Percentiles rank a stretch among this genome's conserved stretches.
Evolutionary conservation across 176 grass and related monocot genomes (phyloP).

Genomic region (Elymus sibiricus): DNA sequence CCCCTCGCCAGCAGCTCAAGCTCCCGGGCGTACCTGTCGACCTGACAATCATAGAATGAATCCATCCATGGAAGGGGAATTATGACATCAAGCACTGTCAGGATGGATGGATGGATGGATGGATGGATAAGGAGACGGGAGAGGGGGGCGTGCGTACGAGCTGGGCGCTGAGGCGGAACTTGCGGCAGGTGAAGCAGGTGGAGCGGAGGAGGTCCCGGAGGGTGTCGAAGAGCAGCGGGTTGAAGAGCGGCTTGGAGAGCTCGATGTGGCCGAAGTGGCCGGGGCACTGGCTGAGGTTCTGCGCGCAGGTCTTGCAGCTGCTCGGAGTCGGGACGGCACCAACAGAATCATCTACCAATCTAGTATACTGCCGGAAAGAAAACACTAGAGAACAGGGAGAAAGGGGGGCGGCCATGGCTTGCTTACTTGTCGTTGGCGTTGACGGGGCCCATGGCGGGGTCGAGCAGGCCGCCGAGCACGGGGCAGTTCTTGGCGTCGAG

Average conservation of each 20-base stretch:
- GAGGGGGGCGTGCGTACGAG: slow-evolving; percentile 33
- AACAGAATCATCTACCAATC: background rate
- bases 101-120: too few relatives aligned
- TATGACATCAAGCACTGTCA: too few relatives aligned
- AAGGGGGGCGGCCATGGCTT: background rate
- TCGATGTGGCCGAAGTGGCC: slow-evolving; percentile 96
- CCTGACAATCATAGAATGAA: slow-evolving; percentile 34
- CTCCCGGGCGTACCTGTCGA: slow-evolving; percentile 47
- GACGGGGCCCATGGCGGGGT: slow-evolving; percentile 77
- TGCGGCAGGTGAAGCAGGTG: slow-evolving; percentile 79
- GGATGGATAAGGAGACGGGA: background rate
- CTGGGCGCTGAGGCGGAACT: slow-evolving; percentile 51
- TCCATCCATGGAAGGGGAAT: background rate
- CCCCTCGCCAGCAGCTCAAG: slow-evolving; percentile 65
- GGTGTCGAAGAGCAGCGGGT: slow-evolving; percentile 67
- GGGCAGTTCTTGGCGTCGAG: slow-evolving; percentile 61
- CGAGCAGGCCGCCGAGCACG: slow-evolving; percentile 73
- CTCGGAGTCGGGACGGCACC: slow-evolving; percentile 7
- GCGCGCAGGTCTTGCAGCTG: slow-evolving; percentile 89
- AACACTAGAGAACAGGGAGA: background rate
- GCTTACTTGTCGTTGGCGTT: slow-evolving; percentile 66
- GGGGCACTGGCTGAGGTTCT: slow-evolving; percentile 54
- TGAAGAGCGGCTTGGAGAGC: slow-evolving; percentile 63
- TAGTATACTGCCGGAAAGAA: too few relatives aligned
- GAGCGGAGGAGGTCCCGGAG: slow-evolving; percentile 48